Conservation (phyloP, 805 yeast species). For the Saccharomyces mikatae region DNA sequence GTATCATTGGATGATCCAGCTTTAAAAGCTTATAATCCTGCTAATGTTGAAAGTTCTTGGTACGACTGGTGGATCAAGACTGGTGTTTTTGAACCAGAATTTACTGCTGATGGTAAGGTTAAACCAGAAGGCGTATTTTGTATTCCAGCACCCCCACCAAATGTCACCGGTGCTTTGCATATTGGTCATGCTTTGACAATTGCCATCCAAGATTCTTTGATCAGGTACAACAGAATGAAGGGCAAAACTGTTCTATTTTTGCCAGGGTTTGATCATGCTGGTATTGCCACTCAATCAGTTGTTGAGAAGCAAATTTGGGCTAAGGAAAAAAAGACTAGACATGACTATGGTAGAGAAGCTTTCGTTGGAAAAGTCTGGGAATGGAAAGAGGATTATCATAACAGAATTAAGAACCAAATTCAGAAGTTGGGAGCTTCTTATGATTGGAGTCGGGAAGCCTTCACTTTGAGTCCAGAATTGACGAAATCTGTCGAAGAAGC, state of each 20-base stretch:
- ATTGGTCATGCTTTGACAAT: slow-evolving; percentile 97
- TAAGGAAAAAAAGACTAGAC: slow-evolving; percentile 79
- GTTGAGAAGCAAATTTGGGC: slow-evolving; percentile 95
- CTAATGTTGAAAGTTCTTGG: slow-evolving; percentile 93
- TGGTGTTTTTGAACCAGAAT: slow-evolving; percentile 84
- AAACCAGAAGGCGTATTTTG: slow-evolving; percentile 80
- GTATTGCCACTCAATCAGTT: slow-evolving; percentile 97
- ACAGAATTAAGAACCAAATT: slow-evolving; percentile 76
- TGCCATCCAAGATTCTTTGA: slow-evolving; percentile 86
- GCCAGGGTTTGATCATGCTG: slow-evolving; percentile 98
- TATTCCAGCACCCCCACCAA: slow-evolving; percentile 99
- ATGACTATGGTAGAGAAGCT: slow-evolving; percentile 88
- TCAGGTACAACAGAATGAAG: slow-evolving; percentile 93
- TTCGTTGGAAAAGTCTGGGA: slow-evolving; percentile 90
- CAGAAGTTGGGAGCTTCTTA: slow-evolving; percentile 89
- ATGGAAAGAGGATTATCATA: slow-evolving; percentile 93
- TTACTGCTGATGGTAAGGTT: slow-evolving; percentile 60
- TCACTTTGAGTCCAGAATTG: slow-evolving; percentile 76
- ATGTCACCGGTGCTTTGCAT: slow-evolving; percentile 96
- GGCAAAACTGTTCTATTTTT: slow-evolving; percentile 88
- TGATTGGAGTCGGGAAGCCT: slow-evolving; percentile 92
- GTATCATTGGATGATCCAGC: slow-evolving; percentile 87
- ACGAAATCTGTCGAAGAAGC: slow-evolving; percentile 82
- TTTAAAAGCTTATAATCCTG: slow-evolving; percentile 87
- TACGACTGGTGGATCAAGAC: slow-evolving; percentile 92